Base-by-base conservation (phyloP, 1,284 basidiomycete species). In the Sporisorium reilianum region DNA sequence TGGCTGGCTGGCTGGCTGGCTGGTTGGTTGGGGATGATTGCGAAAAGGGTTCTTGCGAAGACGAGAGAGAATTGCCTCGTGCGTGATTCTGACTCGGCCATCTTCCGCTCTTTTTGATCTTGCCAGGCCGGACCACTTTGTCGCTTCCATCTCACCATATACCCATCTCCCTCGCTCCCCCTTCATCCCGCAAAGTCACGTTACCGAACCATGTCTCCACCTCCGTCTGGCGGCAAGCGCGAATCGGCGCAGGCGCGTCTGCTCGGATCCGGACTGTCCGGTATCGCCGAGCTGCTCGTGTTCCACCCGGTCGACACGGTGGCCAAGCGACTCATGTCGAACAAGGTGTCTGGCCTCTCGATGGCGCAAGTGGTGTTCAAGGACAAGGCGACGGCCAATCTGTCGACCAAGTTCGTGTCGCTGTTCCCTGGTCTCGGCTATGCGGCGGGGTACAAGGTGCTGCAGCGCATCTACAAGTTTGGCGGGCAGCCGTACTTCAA, bases 401-500 rank as follows among this genome's bases (percentile, higher is more conserved):
- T 79, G 8, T 82, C 81, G n/a, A 87, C 87, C 52, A 94, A 93
- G 85, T 89, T 96, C 80, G 75, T 97, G 36, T 97, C 94, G 4
- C 89, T 99, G 41, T 99, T 99, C 88, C 96, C 97, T 28, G 96
- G 96, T 75, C 90, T 99, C 4, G 97, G 97, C 1, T 99, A 99
- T 85, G 97, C 96, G 4, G 96, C 83, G 1, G 77, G 80, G 0
- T 99, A 99, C 90, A 99, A 99, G 86, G 87, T 85, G 12, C 62
- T 85, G 20, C 84, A 85, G 75, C 71, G 84, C 25, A 77, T 85
- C 34, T 80, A 80, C 75, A 99, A 98, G 87, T 99, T 98, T 80
- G 96, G 97, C 68, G 97, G 96, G 1, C 96, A 99, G 86, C 96
- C 97, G 23, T 98, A 91, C 89, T 97, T 97, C 86, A 93, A 95